Evolutionary conservation across 805 yeast genomes (phyloP), one percentile per base, ranked within the genome.

Genomic region (Candida pseudoglaebosa): DNA sequence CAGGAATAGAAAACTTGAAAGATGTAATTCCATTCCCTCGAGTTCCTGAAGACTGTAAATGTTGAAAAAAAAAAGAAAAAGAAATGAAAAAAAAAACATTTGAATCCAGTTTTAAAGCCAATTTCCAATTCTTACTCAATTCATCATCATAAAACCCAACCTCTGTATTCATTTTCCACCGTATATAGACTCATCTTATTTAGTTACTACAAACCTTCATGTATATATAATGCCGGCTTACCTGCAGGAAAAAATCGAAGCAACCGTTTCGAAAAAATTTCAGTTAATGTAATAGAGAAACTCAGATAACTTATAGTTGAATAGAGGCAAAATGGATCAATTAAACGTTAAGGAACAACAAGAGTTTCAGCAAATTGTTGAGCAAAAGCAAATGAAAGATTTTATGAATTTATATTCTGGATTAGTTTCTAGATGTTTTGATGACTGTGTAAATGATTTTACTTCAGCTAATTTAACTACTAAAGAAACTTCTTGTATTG

Each of bases 321-420:
- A 35, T 52, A 32, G 52, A 22, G 26, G 17, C 52, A 75, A 52
- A 38, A 91, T 91, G 99, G 99, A 91, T 59, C 95, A 87, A 67
- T 76, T 91, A 54, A 91, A 91, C 76, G 82, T 81, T 61, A 85
- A 87, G 62, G 99, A 91, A 71, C 98, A 93, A 70, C 96, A 89
- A 68, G 91, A 89, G 55, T 91, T 91, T 69, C 96, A 89, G 69
- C 90, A 83, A 65, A 71, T 91, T 48, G 95, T 91, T 48, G 99
- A 91, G 71, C 90, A 85, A 62, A 91, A 91, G 75, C 99, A 91
- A 70, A 90, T 93, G 96, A 86, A 85, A 67, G 99, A 91, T 65
- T 93, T 91, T 82, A 91, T 93, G 98, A 84, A 93, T 62, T 79
- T 79, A 42, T 93, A 93, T 78, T 89, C 98, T 48, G 84, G 84